phyloP scores from a whole-genome alignment of 768 basidiomycete genomes.

The Leccinum disarticulatum region DNA sequence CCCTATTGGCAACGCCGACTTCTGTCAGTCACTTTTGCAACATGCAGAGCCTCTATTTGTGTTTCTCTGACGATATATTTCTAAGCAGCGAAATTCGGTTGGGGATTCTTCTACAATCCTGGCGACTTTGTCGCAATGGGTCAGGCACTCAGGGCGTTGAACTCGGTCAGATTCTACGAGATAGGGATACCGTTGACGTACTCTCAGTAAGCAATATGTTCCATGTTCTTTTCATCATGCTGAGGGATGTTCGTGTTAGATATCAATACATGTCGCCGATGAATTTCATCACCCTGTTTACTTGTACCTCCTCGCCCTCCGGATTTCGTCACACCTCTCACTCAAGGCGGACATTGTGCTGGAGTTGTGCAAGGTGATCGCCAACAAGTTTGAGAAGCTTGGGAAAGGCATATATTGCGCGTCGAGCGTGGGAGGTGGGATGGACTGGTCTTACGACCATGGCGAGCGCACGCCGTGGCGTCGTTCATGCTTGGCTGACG shows the following conservation, averaged over 20 bases:
- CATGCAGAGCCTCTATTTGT: background rate
- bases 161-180: constrained; percentile 88
- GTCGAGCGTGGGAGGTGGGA: constrained; percentile 89
- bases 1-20: constrained; percentile 87
- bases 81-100: constrained; percentile 95
- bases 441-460: constrained; percentile 78
- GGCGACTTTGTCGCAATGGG: constrained; percentile 92
- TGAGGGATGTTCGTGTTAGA: constrained; percentile 40
- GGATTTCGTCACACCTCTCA: constrained; percentile 81
- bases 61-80: background rate
- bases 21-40: constrained; percentile 50
- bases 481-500: background rate
- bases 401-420: constrained; percentile 90
- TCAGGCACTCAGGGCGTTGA: constrained; percentile 88
- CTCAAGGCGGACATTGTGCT: constrained; percentile 85
- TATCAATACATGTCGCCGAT: constrained; percentile 80
- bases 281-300: constrained; percentile 78
- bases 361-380: constrained; percentile 77
- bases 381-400: constrained; percentile 84
- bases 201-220: constrained; percentile 61
- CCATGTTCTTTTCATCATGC: background rate
- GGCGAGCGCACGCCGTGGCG: constrained; percentile 51
- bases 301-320: constrained; percentile 87
- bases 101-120: constrained; percentile 90
- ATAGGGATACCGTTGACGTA: constrained; percentile 93